phyloP scores from a whole-genome alignment of 2,329 filamentous ascomycete genomes.

The Claviceps purpurea region DNA sequence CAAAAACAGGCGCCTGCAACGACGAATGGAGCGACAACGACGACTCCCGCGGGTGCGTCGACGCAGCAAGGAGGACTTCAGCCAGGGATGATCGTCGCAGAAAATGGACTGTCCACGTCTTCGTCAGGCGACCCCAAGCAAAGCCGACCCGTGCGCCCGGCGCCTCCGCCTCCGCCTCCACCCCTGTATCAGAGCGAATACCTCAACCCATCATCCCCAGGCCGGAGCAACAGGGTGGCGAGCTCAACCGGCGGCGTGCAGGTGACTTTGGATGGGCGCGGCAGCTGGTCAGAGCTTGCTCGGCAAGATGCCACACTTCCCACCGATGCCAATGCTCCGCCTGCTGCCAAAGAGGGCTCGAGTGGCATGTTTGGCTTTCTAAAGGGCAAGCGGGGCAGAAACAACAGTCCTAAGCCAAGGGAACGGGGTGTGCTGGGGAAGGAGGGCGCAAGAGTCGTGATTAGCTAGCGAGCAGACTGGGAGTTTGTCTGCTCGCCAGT shows the following conservation, averaged over 20 bases:
- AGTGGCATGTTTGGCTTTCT: constrained; percentile 85
- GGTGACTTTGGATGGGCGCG: constrained; percentile 77
- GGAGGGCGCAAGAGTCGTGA: constrained; percentile 76
- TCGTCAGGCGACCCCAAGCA: constrained; percentile 14
- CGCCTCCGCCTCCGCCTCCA: constrained; percentile 23
- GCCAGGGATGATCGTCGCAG: constrained; percentile 5
- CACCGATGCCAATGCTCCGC: constrained; percentile 45
- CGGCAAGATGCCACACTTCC: constrained; percentile 68
- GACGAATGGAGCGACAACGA: constrained; percentile 32
- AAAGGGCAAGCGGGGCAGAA: constrained; percentile 75
- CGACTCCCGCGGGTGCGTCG: constrained; percentile 18
- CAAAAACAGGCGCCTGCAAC: constrained; percentile 32
- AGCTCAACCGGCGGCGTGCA: constrained; percentile 77
- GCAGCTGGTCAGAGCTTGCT: constrained; percentile 84
- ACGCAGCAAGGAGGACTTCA: background rate
- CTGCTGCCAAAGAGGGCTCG: constrained; percentile 44
- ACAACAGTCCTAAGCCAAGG: constrained; percentile 85
- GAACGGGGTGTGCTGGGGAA: constrained; percentile 90
- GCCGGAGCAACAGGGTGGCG: constrained; percentile 54
- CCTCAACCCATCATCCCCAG: constrained; percentile 31
- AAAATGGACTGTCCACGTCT: constrained; percentile 8
- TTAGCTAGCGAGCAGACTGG: constrained; percentile 35
- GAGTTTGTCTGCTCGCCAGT: background rate
- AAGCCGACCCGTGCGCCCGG: constrained; percentile 14
- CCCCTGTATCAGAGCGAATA: constrained; percentile 36